These are phyloP conservation scores for Aristolochia californica DNA, from an alignment of 164 flowering plant genomes.

Conservation along the genomic window DNA sequence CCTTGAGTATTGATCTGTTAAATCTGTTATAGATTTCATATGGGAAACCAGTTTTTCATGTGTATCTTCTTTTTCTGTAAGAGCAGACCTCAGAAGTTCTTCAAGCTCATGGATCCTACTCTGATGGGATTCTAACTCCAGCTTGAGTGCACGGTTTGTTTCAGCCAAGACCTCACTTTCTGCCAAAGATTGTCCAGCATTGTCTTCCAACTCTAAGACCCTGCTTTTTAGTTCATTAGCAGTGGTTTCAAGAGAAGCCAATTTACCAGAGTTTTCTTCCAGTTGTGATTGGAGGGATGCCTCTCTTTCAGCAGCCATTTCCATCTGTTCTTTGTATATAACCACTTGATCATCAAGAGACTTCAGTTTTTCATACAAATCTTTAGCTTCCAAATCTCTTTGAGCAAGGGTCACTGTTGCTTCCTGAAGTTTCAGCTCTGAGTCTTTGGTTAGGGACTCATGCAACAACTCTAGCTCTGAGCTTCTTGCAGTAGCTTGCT, in stretches of 20 bases:
- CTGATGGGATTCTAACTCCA: slow-evolving; percentile 9
- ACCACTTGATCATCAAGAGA: no score
- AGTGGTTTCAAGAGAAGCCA: slow-evolving; percentile 31
- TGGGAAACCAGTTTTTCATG: slow-evolving; percentile 48
- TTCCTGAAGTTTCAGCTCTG: slow-evolving; percentile 57
- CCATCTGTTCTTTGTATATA: slow-evolving; percentile 33
- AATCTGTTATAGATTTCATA: slow-evolving; percentile 35
- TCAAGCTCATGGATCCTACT: slow-evolving; percentile 55
- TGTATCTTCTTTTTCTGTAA: slow-evolving; percentile 46
- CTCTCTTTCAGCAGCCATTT: slow-evolving; percentile 32
- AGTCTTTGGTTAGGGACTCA: slow-evolving; percentile 36
- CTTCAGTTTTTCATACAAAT: slow-evolving; percentile 35
- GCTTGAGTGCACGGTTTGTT: slow-evolving; percentile 55
- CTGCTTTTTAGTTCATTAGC: slow-evolving; percentile 43
- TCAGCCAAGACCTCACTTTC: slow-evolving; percentile 56
- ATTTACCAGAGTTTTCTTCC: slow-evolving; percentile 30
- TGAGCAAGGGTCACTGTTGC: slow-evolving; percentile 24
- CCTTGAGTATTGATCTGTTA: slow-evolving; percentile 53
- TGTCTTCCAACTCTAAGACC: slow-evolving; percentile 47
- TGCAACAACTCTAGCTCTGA: slow-evolving; percentile 46
- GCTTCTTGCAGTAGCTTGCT: slow-evolving; percentile 38
- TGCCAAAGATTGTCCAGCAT: slow-evolving; percentile 40
- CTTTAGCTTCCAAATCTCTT: slow-evolving; percentile 48
- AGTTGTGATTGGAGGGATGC: slow-evolving; percentile 41
- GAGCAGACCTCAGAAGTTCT: slow-evolving; percentile 34